These are phyloP conservation scores for Chernovozyma aurita DNA, from an alignment of 1,139 yeast species.

Conservation along the genomic window DNA sequence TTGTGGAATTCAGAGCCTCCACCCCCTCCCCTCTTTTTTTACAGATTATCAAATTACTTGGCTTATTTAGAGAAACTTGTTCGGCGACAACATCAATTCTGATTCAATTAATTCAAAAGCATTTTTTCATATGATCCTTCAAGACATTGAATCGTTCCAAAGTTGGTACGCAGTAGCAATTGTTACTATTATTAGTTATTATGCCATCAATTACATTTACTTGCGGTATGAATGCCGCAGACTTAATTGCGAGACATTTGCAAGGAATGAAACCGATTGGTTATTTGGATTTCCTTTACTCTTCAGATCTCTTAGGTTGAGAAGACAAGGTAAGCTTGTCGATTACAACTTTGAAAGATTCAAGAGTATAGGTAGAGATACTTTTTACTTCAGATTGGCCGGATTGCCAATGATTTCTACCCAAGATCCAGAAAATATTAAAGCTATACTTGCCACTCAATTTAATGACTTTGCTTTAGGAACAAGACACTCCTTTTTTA, in stretches of 20 bases:
- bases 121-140: neutral
- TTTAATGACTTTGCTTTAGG: slow-evolving; percentile 53
- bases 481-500: slow-evolving; percentile 37
- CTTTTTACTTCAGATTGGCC: slow-evolving; percentile 17
- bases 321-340: slow-evolving; percentile 20
- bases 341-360: slow-evolving; percentile 17
- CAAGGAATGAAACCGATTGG: slow-evolving; percentile 12
- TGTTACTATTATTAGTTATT: neutral
- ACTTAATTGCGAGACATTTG: slow-evolving; percentile 17
- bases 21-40: too few relatives aligned
- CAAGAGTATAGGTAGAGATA: slow-evolving; percentile 11
- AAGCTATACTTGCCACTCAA: slow-evolving; percentile 39
- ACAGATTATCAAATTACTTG: too few relatives aligned
- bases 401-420: slow-evolving; percentile 22
- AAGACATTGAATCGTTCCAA: neutral
- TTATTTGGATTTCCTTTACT: slow-evolving; percentile 22
- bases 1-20: too few relatives aligned
- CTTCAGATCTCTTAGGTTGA: slow-evolving; percentile 12
- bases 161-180: neutral
- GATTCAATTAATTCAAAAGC: too few relatives aligned
- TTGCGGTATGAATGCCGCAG: neutral
- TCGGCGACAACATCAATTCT: too few relatives aligned
- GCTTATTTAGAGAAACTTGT: too few relatives aligned
- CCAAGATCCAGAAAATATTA: slow-evolving; percentile 36
- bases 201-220: neutral